Evolutionary conservation across 2,329 filamentous ascomycete species (phyloP), one percentile per base, ranked within the genome.

Genomic region (Ascosphaera acerosa): DNA sequence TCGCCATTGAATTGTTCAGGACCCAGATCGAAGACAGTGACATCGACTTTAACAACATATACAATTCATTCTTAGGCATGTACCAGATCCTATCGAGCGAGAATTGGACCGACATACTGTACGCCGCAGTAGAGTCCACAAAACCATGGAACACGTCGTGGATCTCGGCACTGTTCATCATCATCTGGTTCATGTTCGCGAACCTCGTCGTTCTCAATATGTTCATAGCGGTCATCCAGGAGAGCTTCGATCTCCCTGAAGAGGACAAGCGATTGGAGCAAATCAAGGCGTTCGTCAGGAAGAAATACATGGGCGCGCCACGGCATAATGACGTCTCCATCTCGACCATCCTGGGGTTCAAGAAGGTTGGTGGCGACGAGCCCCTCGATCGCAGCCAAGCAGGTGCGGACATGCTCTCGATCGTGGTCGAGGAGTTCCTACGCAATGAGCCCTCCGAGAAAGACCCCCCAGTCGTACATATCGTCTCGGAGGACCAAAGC

Each of bases 151-250:
- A 70, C 23, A 89, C 77, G n/a, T 66, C 76, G 6, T 94, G 87
- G 84, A 81, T 94, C 34, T 81, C 77, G 6, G 81, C 84, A 6
- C 62, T 77, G 1, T 92, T 97, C 42, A 63, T 91, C 41, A 78
- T 92, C 38, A 64, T 82, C 40, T 97, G 87, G 87, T 94, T 91
- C 51, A 87, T 91, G 34, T 63, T 97, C 27, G 66, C 81, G 4
- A 92, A 89, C 50, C 84, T 94, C 48, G 90, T 97, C 54, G 66
- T 94, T 37, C 57, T 97, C 57, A 97, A 94, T 47, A 97, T 97
- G 87, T 97, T 97, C 60, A 94, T 97, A 76, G 87, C 87, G 61
- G 87, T 97, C 55, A 97, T 97, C 40, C 87, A 97, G 51, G 87
- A 97, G 48, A 97, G 91, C 45, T 97, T 97, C 48, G 87, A 97